These are phyloP conservation scores for Trichoderma koningii DNA, from an alignment of 2,329 filamentous ascomycete genomes.

Conservation along the genomic window DNA sequence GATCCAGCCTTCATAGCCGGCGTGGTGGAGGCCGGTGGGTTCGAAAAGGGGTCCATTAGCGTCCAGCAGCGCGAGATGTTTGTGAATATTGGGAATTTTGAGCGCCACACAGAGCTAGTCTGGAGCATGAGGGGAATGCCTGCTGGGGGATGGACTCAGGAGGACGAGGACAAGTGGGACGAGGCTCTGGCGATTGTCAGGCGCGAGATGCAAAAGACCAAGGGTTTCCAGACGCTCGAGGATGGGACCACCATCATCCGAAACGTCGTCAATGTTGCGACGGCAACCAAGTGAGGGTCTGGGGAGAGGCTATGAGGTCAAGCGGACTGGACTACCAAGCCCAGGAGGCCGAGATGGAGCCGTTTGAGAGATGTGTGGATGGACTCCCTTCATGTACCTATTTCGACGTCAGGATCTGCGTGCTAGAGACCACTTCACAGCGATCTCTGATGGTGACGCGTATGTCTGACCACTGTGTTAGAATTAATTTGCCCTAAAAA, in stretches of 20 bases:
- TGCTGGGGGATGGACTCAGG: slow-evolving; percentile 7
- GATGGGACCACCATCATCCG: slow-evolving; percentile 7
- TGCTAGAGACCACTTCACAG: not conserved
- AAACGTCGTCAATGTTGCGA: slow-evolving; percentile 11
- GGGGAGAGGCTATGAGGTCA: not conserved
- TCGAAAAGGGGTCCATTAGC: slow-evolving; percentile 7
- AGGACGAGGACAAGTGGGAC: slow-evolving; percentile 21
- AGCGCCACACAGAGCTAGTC: slow-evolving; percentile 2
- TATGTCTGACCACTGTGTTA: no score
- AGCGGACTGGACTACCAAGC: not conserved
- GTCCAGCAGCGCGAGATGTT: slow-evolving; percentile 15
- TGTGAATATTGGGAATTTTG: slow-evolving; percentile 15
- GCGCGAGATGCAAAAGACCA: slow-evolving; percentile 17
- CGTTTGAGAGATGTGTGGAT: not conserved
- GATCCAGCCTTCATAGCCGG: slow-evolving; percentile 9
- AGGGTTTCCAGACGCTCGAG: slow-evolving; percentile 9
- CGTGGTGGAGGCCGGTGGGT: slow-evolving; percentile 19
- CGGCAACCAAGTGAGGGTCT: slow-evolving; percentile 17
- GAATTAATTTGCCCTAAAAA: no score
- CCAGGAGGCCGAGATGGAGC: not conserved
- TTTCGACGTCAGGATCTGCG: not conserved
- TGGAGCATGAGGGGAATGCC: slow-evolving; percentile 26
- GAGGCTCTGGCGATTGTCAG: slow-evolving; percentile 21
- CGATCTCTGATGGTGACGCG: no score
- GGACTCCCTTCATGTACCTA: not conserved